These are phyloP conservation scores for Candida patagonica DNA, from an alignment of 805 yeast species.

Conservation along the genomic window DNA sequence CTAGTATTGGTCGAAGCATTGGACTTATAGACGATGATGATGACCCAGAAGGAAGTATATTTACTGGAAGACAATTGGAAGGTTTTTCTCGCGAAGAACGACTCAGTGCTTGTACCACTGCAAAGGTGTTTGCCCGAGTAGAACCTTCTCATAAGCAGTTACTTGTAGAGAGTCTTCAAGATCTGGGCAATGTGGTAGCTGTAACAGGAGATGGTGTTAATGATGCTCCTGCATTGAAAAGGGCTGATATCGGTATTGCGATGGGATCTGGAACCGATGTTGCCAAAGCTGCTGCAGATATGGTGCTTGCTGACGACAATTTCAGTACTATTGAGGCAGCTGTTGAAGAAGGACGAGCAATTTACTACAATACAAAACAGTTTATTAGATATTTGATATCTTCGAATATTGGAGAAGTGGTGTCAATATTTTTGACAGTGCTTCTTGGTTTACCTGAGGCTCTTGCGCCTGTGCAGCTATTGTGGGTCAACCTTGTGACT, in stretches of 20 bases:
- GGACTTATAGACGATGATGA: constrained; percentile 29
- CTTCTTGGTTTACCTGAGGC: constrained; percentile 45
- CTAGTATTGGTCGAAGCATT: constrained; percentile 35
- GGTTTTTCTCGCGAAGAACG: constrained; percentile 27
- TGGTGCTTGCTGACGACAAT: constrained; percentile 45
- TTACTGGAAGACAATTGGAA: constrained; percentile 34
- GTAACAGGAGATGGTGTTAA: constrained; percentile 58
- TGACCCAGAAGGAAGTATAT: constrained; percentile 29
- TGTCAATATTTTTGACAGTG: constrained; percentile 46
- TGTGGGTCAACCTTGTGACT: constrained; percentile 50
- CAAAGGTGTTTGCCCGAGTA: constrained; percentile 43
- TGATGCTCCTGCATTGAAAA: constrained; percentile 51
- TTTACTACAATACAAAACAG: constrained; percentile 35
- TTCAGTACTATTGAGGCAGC: constrained; percentile 50
- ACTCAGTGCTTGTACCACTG: constrained; percentile 36
- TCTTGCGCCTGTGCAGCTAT: constrained; percentile 46
- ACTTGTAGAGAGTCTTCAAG: constrained; percentile 39
- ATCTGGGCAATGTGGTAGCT: constrained; percentile 41
- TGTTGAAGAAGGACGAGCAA: constrained; percentile 46
- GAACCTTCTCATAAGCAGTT: constrained; percentile 47
- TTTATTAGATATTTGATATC: constrained; percentile 39
- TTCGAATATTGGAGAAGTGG: constrained; percentile 49
- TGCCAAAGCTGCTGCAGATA: constrained; percentile 50
- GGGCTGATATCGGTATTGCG: constrained; percentile 52
- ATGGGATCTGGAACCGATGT: constrained; percentile 58